Conservation (phyloP, 495 filamentous ascomycete species). For the Penicillium alfredii region DNA sequence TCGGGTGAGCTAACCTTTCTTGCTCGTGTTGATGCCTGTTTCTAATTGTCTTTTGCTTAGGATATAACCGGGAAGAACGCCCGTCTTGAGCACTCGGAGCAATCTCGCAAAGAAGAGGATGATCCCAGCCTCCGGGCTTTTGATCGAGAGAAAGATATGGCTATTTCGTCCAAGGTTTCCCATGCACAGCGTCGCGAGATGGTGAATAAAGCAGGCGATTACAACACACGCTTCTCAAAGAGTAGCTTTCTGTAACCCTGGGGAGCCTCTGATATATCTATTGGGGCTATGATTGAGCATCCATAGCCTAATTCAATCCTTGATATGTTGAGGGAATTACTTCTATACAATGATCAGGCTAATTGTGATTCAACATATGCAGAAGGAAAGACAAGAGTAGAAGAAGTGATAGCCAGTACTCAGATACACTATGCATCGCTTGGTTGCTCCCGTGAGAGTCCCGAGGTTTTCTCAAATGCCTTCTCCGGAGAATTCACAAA, state of each 20-base stretch:
- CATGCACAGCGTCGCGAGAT: conserved; percentile 70
- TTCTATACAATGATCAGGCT: too few relatives aligned
- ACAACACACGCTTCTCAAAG: conserved; percentile 73
- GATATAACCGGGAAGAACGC: conserved; percentile 57
- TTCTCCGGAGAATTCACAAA: too few relatives aligned
- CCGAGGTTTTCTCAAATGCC: too few relatives aligned
- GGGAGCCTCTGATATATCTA: too few relatives aligned
- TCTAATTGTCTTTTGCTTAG: conserved; percentile 21
- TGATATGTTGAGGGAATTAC: too few relatives aligned
- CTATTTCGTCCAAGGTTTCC: conserved; percentile 64
- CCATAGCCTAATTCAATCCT: too few relatives aligned
- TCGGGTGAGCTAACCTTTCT: conserved; percentile 46
- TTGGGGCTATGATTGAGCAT: too few relatives aligned
- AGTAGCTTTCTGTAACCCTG: conserved; percentile 51
- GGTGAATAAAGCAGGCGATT: conserved; percentile 73
- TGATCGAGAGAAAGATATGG: conserved; percentile 94
- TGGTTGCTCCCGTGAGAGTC: too few relatives aligned
- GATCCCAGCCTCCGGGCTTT: conserved; percentile 86
- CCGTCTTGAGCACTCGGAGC: conserved; percentile 56
- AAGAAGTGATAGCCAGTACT: too few relatives aligned
- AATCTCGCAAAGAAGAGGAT: conserved; percentile 66
- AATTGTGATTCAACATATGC: too few relatives aligned
- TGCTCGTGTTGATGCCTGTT: neutral
- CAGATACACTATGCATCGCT: too few relatives aligned
- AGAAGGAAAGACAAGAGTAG: too few relatives aligned